Conservation (phyloP, 2,329 filamentous ascomycete species). For the Colletotrichum spinosum region DNA sequence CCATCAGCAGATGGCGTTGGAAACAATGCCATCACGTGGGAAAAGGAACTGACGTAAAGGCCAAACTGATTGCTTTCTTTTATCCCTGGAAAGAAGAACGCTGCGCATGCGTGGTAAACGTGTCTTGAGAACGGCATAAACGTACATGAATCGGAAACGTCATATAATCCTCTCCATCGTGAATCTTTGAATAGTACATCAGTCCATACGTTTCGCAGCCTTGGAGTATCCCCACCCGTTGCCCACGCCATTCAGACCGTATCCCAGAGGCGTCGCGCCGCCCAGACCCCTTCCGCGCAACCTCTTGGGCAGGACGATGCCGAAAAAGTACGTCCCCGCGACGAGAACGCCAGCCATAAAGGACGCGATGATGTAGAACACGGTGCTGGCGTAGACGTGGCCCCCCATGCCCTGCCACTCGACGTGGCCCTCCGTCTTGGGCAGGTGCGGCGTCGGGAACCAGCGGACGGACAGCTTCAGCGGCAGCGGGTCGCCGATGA, state of each 20-base stretch:
- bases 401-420: constrained; percentile 75
- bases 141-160: constrained; percentile 34
- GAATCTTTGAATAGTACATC: constrained; percentile 4
- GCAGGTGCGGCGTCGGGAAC: constrained; percentile 82
- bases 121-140: not conserved
- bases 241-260: constrained; percentile 63
- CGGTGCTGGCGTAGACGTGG: constrained; percentile 71
- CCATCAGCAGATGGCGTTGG: too few species aligned
- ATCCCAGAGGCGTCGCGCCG: constrained; percentile 65
- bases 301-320: constrained; percentile 67
- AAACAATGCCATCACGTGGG: constrained; percentile 1
- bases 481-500: constrained; percentile 88
- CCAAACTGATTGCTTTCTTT: not conserved
- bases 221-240: constrained; percentile 72
- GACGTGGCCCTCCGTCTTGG: constrained; percentile 73
- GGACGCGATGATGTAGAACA: constrained; percentile 71
- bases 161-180: constrained; percentile 17
- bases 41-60: constrained; percentile 4
- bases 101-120: constrained; percentile 13
- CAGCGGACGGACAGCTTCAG: constrained; percentile 85
- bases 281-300: constrained; percentile 63
- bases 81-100: constrained; percentile 6
- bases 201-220: constrained; percentile 65
- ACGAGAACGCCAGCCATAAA: constrained; percentile 67
- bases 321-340: constrained; percentile 70